Evolutionary conservation across 805 yeast species (phyloP).

Genomic region (Ogataea dorogensis): DNA sequence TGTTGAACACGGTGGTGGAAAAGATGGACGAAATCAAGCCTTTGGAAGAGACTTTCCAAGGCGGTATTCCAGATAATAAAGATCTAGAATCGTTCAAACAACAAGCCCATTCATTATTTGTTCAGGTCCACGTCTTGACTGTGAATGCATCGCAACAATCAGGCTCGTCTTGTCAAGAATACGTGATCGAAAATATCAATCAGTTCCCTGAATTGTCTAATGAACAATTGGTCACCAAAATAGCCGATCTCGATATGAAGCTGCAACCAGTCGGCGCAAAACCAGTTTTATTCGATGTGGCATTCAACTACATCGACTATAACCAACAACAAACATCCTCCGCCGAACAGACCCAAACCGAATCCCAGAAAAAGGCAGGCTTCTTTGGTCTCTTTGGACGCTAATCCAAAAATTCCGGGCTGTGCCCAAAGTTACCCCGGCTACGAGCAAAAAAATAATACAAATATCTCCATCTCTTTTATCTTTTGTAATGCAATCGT

Average conservation of each 20-base stretch:
- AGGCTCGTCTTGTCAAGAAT: slow-evolving; percentile 15
- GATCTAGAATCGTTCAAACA: slow-evolving; percentile 30
- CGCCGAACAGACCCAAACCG: slow-evolving; percentile 3
- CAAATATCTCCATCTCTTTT: too few species aligned
- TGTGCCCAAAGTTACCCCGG: slow-evolving; percentile 3
- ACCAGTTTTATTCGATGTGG: slow-evolving; percentile 90
- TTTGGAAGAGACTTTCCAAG: slow-evolving; percentile 37
- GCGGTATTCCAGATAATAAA: slow-evolving; percentile 39
- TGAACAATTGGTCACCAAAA: slow-evolving; percentile 31
- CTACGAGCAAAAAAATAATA: background rate
- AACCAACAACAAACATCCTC: slow-evolving; percentile 23
- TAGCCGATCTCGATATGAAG: slow-evolving; percentile 32
- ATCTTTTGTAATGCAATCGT: slow-evolving; percentile 18
- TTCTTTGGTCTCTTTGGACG: slow-evolving; percentile 75
- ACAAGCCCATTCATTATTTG: slow-evolving; percentile 20
- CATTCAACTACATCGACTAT: slow-evolving; percentile 74
- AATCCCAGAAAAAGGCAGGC: slow-evolving; percentile 51
- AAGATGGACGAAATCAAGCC: slow-evolving; percentile 10
- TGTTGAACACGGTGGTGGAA: slow-evolving; percentile 36
- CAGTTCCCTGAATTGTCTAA: slow-evolving; percentile 32
- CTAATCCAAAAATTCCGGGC: slow-evolving; percentile 10
- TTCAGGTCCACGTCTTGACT: slow-evolving; percentile 47
- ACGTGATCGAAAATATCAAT: slow-evolving; percentile 30
- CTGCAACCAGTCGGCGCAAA: slow-evolving; percentile 69
- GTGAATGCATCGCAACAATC: slow-evolving; percentile 39